phyloP scores from a whole-genome alignment of 495 filamentous ascomycete genomes.

The Neurospora africana region DNA sequence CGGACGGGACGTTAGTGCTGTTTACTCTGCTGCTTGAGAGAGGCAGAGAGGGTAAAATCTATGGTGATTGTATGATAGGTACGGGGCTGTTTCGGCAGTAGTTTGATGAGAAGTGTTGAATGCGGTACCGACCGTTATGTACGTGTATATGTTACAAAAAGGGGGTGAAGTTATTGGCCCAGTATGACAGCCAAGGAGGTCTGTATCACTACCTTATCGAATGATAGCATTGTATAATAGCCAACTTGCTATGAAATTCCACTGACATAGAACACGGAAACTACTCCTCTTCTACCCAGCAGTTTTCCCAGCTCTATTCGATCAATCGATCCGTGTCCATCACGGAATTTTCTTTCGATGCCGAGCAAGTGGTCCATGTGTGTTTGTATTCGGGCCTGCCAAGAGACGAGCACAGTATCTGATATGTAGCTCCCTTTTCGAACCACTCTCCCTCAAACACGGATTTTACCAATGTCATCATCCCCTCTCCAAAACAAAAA shows the following conservation, averaged over 20 bases:
- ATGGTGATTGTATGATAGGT: neutral
- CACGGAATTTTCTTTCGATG: neutral
- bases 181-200: neutral
- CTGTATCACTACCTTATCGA: neutral
- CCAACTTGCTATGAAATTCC: neutral
- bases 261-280: neutral
- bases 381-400: neutral
- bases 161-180: neutral
- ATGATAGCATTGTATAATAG: neutral
- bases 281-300: neutral
- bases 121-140: neutral
- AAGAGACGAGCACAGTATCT: neutral
- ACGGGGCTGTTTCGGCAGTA: neutral
- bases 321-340: neutral
- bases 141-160: neutral
- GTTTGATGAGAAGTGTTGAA: neutral
- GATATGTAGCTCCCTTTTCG: neutral
- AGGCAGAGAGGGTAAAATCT: neutral
- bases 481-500: neutral
- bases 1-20: constrained; percentile 70
- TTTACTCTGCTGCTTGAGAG: constrained; percentile 50
- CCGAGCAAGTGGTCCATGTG: neutral
- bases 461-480: neutral
- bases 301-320: neutral
- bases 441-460: neutral